A percentile compares a stretch with the other conserved stretches of the same genome.
Evolutionary conservation across 2,329 filamentous ascomycete genomes (phyloP).

Genomic region (Fusarium mexicanum): DNA sequence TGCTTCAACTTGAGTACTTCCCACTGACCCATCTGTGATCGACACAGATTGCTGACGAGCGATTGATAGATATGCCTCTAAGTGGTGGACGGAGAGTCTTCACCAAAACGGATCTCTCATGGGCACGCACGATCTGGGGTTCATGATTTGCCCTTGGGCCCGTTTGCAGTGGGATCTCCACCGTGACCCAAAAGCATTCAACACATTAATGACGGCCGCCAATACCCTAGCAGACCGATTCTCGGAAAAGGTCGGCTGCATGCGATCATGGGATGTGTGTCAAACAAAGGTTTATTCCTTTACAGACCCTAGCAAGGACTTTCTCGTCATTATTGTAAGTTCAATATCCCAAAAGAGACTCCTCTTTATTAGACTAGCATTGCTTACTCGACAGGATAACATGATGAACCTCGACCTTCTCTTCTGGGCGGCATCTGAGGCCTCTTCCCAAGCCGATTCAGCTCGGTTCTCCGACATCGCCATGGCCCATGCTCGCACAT

Average conservation of each 20-base stretch:
- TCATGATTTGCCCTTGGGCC: slow-evolving; percentile 55
- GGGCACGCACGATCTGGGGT: slow-evolving; percentile 55
- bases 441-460: not conserved
- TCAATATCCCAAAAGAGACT: fast-evolving
- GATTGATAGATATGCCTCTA: not conserved
- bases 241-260: slow-evolving; percentile 45
- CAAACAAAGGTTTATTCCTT: slow-evolving; percentile 52
- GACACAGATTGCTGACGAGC: fast-evolving
- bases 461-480: slow-evolving; percentile 46
- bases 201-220: slow-evolving; percentile 48
- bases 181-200: slow-evolving; percentile 48
- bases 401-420: slow-evolving; percentile 56
- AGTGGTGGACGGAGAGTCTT: slow-evolving; percentile 33
- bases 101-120: slow-evolving; percentile 48
- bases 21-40: fast-evolving
- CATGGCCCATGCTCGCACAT: slow-evolving; percentile 51
- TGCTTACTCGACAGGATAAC: slow-evolving; percentile 44
- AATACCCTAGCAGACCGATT: slow-evolving; percentile 51
- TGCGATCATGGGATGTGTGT: slow-evolving; percentile 57
- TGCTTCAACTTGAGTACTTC: not conserved
- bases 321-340: slow-evolving; percentile 54
- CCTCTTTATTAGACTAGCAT: not conserved
- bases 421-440: slow-evolving; percentile 50
- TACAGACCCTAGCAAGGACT: slow-evolving; percentile 48
- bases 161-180: slow-evolving; percentile 52